These are phyloP conservation scores for Lentinula novae-zelandiae DNA, from an alignment of 1,284 basidiomycete genomes.

Conservation along the genomic window DNA sequence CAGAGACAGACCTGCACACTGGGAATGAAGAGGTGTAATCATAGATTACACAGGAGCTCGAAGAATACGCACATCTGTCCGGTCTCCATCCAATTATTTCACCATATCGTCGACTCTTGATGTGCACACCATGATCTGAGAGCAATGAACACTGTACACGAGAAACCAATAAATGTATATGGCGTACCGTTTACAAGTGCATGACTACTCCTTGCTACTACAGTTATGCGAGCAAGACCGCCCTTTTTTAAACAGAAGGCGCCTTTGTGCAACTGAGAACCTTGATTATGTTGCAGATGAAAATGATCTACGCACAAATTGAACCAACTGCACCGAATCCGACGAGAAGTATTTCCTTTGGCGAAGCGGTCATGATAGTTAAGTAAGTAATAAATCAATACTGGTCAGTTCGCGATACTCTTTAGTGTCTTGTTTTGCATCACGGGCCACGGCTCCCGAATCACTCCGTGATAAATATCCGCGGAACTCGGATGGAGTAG, in stretches of 20 bases:
- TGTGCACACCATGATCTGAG: constrained; percentile 13
- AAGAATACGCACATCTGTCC: constrained; percentile 13
- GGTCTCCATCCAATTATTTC: constrained; percentile 16
- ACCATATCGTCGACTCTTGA: constrained; percentile 16
- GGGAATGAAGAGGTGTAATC: not conserved
- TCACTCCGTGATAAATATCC: not conserved
- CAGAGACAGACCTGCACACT: constrained; percentile 14
- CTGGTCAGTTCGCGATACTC: no score
- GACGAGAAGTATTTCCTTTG: constrained; percentile 16
- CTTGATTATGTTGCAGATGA: not conserved
- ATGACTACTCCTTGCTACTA: constrained; percentile 18
- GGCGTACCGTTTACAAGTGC: constrained; percentile 11
- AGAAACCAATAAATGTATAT: not conserved
- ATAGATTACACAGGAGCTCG: not conserved
- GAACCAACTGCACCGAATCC: constrained; percentile 19
- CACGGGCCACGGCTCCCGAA: not conserved
- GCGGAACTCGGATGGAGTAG: not conserved
- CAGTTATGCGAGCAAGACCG: constrained; percentile 16
- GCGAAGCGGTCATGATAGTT: not conserved
- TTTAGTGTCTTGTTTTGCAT: no score
- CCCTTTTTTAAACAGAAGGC: constrained; percentile 11
- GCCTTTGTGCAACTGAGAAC: not conserved
- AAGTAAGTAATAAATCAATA: no score
- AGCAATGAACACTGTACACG: not conserved
- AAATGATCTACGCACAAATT: constrained; percentile 10